Percentiles rank a stretch among this genome's conserved stretches.
Evolutionary conservation across 2,329 filamentous ascomycete species (phyloP).

Genomic region (Epichloe gansuensis): DNA sequence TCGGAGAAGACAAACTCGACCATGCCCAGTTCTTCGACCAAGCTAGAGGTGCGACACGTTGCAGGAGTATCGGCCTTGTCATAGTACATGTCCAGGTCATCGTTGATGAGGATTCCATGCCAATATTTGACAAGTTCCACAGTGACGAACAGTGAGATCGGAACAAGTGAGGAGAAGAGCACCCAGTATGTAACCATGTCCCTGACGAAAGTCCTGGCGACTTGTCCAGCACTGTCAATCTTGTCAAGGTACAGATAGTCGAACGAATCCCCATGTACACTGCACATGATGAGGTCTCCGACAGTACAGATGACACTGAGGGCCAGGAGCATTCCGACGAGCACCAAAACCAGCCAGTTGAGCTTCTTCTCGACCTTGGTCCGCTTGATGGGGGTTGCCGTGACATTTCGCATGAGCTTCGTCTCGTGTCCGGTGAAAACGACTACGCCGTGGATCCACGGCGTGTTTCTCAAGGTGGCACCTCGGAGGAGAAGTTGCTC

Average conservation of each 20-base stretch:
- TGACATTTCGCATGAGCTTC: constrained; percentile 97
- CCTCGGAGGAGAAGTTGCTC: constrained; percentile 89
- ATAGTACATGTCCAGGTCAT: constrained; percentile 95
- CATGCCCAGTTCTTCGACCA: constrained; percentile 95
- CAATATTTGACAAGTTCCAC: constrained; percentile 97
- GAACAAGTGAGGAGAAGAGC: constrained; percentile 87
- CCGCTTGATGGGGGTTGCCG: constrained; percentile 91
- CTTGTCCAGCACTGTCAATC: constrained; percentile 38
- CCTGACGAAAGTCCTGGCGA: constrained; percentile 73
- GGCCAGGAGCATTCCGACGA: constrained; percentile 69
- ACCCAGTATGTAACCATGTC: constrained; percentile 99
- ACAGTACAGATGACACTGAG: constrained; percentile 85
- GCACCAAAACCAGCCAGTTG: constrained; percentile 82
- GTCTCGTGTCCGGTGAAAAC: constrained; percentile 93
- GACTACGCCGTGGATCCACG: constrained; percentile 91
- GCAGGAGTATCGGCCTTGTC: constrained; percentile 90
- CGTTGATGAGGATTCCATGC: constrained; percentile 94
- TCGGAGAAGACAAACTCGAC: constrained; percentile 98
- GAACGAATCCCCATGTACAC: constrained; percentile 48
- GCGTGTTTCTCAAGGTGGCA: constrained; percentile 87
- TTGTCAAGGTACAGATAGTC: constrained; percentile 57
- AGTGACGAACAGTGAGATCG: constrained; percentile 95
- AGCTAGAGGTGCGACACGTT: constrained; percentile 86
- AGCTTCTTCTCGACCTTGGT: constrained; percentile 92
- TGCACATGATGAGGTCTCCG: constrained; percentile 73